These are phyloP conservation scores for Turritis glabra DNA, from an alignment of 345 rosid genomes.

Conservation along the genomic window DNA sequence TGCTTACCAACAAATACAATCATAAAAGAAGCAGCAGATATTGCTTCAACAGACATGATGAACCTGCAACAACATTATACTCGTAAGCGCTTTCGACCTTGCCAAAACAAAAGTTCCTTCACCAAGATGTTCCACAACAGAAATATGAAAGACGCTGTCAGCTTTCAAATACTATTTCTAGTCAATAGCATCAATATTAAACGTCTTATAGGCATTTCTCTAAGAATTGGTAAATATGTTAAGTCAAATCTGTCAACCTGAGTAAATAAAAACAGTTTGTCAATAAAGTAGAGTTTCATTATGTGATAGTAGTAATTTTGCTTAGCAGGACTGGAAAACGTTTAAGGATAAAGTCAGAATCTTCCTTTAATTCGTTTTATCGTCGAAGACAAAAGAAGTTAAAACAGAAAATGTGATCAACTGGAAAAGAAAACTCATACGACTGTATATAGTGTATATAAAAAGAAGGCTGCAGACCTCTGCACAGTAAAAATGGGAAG, in stretches of 20 bases:
- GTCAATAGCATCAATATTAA: not conserved
- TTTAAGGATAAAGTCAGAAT: not conserved
- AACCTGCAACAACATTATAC: conserved; percentile 55
- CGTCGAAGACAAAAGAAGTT: not conserved
- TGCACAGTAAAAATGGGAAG: conserved; percentile 64
- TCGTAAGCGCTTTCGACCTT: conserved; percentile 15
- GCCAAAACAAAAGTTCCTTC: not conserved
- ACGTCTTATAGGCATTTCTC: not conserved
- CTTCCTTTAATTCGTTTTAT: not conserved
- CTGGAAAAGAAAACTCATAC: not conserved
- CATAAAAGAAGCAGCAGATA: conserved; percentile 81
- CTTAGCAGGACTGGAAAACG: not conserved
- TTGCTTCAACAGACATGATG: conserved; percentile 82
- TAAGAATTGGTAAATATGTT: not conserved
- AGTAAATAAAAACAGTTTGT: not conserved
- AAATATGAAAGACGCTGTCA: not conserved
- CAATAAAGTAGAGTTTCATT: not conserved
- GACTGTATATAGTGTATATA: not conserved
- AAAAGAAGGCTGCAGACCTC: conserved; percentile 49
- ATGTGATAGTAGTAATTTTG: not conserved
- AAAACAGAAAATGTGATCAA: conserved; percentile 7
- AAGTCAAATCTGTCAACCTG: not conserved
- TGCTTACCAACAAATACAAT: conserved; percentile 81
- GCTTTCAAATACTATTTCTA: not conserved
- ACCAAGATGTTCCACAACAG: not conserved